phyloP scores from a whole-genome alignment of 1,284 basidiomycete genomes.

The Malassezia brasiliensis region DNA sequence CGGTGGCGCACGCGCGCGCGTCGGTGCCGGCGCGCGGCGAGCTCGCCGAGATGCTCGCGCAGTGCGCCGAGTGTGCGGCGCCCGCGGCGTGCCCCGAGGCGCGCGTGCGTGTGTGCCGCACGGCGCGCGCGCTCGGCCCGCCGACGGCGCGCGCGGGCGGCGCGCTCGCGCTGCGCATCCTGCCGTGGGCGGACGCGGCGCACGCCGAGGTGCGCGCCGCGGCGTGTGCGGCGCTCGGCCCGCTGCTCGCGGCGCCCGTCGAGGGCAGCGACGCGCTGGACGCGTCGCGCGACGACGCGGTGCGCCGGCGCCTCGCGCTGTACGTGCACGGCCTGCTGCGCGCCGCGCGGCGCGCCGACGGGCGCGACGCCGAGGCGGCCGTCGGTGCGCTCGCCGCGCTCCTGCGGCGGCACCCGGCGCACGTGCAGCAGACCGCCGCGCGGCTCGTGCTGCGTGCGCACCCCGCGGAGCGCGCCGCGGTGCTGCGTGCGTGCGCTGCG shows the following conservation, averaged over 20 bases:
- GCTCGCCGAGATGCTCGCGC: not conserved
- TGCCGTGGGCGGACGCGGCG: not conserved
- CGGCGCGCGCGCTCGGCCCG: not conserved
- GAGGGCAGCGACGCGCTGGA: not conserved
- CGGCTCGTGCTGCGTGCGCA: not conserved
- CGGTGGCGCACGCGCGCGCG: not conserved
- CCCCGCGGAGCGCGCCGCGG: not conserved
- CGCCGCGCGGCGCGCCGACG: not conserved
- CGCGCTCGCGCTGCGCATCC: not conserved
- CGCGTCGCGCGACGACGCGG: not conserved
- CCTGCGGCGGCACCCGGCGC: not conserved
- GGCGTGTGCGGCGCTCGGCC: not conserved
- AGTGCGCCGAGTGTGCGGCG: not conserved
- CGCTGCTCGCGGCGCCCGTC: not conserved
- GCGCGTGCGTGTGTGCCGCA: not conserved
- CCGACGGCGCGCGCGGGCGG: not conserved
- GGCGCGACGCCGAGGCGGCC: not conserved
- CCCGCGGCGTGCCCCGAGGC: not conserved
- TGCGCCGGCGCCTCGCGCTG: not conserved
- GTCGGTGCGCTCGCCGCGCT: not conserved
- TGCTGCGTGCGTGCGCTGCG: not conserved
- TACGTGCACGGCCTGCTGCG: not conserved
- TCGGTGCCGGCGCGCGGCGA: not conserved
- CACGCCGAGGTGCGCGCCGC: not conserved
- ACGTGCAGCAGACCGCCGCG: not conserved